Base-by-base conservation (phyloP, 768 basidiomycete species). In the Ephemerocybe angulata region DNA sequence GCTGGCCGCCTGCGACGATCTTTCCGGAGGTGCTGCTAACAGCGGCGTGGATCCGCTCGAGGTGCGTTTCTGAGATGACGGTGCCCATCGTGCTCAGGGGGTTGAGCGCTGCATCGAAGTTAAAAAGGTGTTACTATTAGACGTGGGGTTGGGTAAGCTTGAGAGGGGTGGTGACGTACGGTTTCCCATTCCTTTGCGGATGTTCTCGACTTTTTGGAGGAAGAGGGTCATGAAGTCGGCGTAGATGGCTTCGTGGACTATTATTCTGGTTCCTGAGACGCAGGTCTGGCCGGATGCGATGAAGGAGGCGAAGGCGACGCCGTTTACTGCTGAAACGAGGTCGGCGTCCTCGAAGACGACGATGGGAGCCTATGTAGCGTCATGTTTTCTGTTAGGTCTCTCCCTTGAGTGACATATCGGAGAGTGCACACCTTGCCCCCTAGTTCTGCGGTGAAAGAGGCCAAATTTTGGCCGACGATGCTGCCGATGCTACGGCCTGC, bases 271-370 rank as follows among this genome's bases (percentile, higher is more conserved):
- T n/a, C 90, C 91, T 1, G 91, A 93, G n/a, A 93, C 87, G 56
- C 91, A 93, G 8, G 91, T 93, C 71, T 94, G 92, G 3, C 92
- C 92, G 22, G 89, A 90, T 1, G 92, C 92, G 48, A 94, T 74
- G 61, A 93, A 94, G 1, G 87, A 82, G 10, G 90, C 86, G 63
- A 94, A 93, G 0, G 89, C 86, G 5, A 82, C 82, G 17, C 92
- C 92, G 58, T 93, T 93, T 21, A 89, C 87, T 0, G 91, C 86
- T n/a, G 81, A 78, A 21, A 71, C 59, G 48, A 90, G 62, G 62
- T 93, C 86, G 6, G 89, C 86, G 63, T 94, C 90, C 48, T 85
- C 74, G 63, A 93, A 93, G 10, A 93, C 75, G 11, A 93, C 65
- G 41, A 93, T 82, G 0, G 92, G 91, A 12, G 92, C 86, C 89